These are phyloP conservation scores for Striga hermonthica DNA, from an alignment of 305 asterid genomes.

Conservation along the genomic window DNA sequence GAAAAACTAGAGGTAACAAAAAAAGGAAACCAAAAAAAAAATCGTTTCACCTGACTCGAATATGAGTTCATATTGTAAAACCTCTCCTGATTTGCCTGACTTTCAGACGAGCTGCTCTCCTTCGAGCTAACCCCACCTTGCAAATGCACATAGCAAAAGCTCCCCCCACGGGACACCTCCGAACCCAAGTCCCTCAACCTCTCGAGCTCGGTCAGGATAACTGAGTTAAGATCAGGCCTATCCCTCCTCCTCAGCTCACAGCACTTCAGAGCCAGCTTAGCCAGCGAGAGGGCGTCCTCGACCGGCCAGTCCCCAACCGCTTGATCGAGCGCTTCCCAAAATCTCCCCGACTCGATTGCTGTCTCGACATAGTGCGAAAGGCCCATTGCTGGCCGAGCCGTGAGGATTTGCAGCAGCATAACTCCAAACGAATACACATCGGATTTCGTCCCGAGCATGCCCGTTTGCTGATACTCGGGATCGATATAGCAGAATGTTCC, in stretches of 20 bases:
- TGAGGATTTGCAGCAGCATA: conserved; percentile 58
- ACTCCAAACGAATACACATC: conserved; percentile 72
- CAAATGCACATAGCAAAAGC: conserved; percentile 31
- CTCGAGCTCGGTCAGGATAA: conserved; percentile 61
- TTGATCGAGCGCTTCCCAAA: conserved; percentile 54
- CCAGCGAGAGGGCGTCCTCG: conserved; percentile 58
- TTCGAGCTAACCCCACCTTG: conserved; percentile 27
- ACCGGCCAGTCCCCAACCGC: conserved; percentile 67
- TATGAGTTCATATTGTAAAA: conserved; percentile 18
- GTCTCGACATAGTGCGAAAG: conserved; percentile 51
- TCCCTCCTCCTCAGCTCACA: conserved; percentile 77
- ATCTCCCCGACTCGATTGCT: conserved; percentile 56
- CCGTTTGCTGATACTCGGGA: conserved; percentile 82
- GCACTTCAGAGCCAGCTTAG: conserved; percentile 61
- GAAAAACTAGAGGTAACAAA: too few relatives aligned
- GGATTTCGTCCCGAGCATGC: conserved; percentile 82
- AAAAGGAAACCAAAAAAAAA: too few relatives aligned
- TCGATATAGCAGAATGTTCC: conserved; percentile 92
- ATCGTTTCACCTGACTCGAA: conserved; percentile 27
- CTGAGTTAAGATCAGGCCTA: conserved; percentile 69
- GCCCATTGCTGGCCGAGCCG: conserved; percentile 74
- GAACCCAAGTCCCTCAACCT: conserved; percentile 50
- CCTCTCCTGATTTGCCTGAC: conserved; percentile 30
- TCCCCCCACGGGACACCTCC: conserved; percentile 28
- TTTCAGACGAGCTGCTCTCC: conserved; percentile 34